Base-by-base conservation (phyloP, 768 basidiomycete species). In the Mycena amicta region DNA sequence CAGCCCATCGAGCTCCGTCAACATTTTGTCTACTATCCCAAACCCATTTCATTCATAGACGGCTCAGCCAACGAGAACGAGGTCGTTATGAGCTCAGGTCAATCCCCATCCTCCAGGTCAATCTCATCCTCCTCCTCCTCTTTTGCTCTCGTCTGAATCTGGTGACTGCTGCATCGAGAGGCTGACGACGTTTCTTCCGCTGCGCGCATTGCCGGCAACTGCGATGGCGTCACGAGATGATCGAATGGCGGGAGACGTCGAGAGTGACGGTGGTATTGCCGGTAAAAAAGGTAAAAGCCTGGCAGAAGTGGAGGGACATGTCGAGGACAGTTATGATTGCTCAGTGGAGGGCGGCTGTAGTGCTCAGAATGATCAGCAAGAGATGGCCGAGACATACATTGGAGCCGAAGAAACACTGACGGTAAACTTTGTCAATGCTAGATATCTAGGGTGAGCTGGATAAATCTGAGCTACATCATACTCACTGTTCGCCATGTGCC, bases 261-360 rank as follows among this genome's bases (percentile, higher is more conserved):
- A 82, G 84, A 1, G 84, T 87, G 16, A 78, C 73, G 22, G 83
- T 82, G 2, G 80, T 80, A 60, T 87, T 81, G 2, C 86, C 86
- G 15, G 81, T 80, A 65, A 85, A 84, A 0, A 84, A 72, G 22
- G 81, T 72, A 65, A 91, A 89, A 52, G 82, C 75, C 46, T 84
- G 80, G 58, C 81, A 83, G 70, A 93, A 93, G 64, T 85, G 82
- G 3, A 93, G 73, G 33, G 83, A 80, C 77, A 92, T 85, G 70
- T 93, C 90, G 26, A 93, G 76, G 57, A 92, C 80, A 6, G 85
- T 84, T 22, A 88, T 60, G 47, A 93, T 82, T 23, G 86, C 82
- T 60, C 82, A 82, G 65, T 86, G 84, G 6, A 92, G 74, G 18
- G 87, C 78, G 0, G 81, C 90, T 92, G 58, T 11, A 39, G 27